Evolutionary conservation across 371 early-diverging fungal genomes (phyloP).

Genomic region (Mucor ambiguus): DNA sequence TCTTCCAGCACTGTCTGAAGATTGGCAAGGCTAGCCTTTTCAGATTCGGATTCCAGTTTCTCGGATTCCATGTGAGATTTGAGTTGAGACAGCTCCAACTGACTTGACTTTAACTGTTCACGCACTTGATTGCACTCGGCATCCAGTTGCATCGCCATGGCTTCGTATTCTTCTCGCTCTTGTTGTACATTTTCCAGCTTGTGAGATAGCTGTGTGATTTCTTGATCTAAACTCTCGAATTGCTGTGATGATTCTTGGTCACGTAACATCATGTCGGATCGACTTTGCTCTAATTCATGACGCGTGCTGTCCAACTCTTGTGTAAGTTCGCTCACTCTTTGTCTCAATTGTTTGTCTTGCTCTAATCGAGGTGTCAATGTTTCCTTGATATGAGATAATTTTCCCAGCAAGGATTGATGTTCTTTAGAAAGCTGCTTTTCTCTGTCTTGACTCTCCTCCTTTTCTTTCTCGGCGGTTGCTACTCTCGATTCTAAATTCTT

Average conservation of each 20-base stretch:
- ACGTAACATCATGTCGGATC: constrained; percentile 27
- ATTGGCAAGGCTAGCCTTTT: constrained; percentile 73
- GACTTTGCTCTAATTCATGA: constrained; percentile 26
- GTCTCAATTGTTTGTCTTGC: constrained; percentile 45
- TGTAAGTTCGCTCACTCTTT: constrained; percentile 30
- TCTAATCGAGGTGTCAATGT: constrained; percentile 46
- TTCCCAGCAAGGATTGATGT: constrained; percentile 38
- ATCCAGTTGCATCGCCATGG: constrained; percentile 59
- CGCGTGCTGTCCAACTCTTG: constrained; percentile 24
- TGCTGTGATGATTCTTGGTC: constrained; percentile 33
- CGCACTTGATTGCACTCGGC: constrained; percentile 58
- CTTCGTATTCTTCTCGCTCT: constrained; percentile 65
- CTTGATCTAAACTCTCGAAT: constrained; percentile 28
- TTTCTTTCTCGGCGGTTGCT: constrained; percentile 20
- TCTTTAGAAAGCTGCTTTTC: constrained; percentile 45
- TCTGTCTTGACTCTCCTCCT: constrained; percentile 20
- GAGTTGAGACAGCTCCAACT: constrained; percentile 49
- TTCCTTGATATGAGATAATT: constrained; percentile 45
- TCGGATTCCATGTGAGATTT: constrained; percentile 32
- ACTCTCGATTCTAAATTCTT: neutral
- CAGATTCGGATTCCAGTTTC: constrained; percentile 55
- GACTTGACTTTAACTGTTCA: constrained; percentile 27
- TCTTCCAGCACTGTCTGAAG: constrained; percentile 85
- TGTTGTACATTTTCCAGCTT: constrained; percentile 27
- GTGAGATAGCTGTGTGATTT: constrained; percentile 21